Conservation (phyloP, 352 stramenopile species). For the Labyrinthula sp. region DNA sequence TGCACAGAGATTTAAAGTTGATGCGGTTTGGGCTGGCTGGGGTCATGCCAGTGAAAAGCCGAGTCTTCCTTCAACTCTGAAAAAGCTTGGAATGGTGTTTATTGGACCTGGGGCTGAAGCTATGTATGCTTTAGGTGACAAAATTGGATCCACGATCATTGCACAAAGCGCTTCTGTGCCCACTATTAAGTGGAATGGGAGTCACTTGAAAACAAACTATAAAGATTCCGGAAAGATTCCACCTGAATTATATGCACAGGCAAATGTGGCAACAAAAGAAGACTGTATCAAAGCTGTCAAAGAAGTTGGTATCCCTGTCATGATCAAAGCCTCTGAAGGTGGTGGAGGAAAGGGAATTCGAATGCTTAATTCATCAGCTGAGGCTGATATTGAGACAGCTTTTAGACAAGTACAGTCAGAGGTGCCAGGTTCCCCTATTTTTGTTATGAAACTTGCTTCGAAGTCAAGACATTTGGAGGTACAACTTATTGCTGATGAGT, state of each 20-base stretch:
- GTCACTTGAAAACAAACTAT: conserved; percentile 68
- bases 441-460: conserved; percentile 94
- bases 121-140: conserved; percentile 96
- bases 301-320: conserved; percentile 92
- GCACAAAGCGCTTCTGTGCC: conserved; percentile 92
- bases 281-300: conserved; percentile 74
- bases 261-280: conserved; percentile 61
- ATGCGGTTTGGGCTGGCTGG: conserved; percentile 49
- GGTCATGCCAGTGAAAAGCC: conserved; percentile 94
- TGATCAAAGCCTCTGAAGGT: conserved; percentile 98
- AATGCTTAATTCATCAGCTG: conserved; percentile 64
- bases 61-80: conserved; percentile 72
- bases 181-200: conserved; percentile 97
- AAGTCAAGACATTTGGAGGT: conserved; percentile 95
- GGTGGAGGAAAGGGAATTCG: conserved; percentile 97
- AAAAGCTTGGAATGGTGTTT: conserved; percentile 79
- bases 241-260: conserved; percentile 69
- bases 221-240: conserved; percentile 63
- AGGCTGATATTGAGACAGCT: conserved; percentile 65
- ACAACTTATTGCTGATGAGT: conserved; percentile 91
- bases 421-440: conserved; percentile 94
- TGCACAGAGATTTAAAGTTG: conserved; percentile 29
- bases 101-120: conserved; percentile 87
- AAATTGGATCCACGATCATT: conserved; percentile 99
- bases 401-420: conserved; percentile 91